These are phyloP conservation scores for Microdochium bolleyi DNA, from an alignment of 2,329 filamentous ascomycete genomes.

Conservation along the genomic window DNA sequence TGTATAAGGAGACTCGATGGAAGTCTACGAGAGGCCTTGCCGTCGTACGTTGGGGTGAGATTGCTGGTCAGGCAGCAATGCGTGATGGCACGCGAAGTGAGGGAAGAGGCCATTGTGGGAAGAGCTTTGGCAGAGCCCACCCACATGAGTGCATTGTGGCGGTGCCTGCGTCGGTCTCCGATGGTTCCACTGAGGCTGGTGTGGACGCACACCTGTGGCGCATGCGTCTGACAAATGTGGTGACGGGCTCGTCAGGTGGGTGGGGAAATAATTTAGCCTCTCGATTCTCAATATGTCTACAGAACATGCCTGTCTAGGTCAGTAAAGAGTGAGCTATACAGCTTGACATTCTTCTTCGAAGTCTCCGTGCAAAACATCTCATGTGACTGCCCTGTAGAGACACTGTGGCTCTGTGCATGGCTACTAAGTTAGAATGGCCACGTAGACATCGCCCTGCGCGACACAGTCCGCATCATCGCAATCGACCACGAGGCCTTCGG, in stretches of 20 bases:
- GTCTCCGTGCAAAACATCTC: neutral
- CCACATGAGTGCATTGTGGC: neutral
- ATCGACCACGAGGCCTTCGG: neutral
- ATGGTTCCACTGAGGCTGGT: neutral
- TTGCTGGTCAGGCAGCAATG: neutral
- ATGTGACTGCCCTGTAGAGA: neutral
- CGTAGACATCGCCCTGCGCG: neutral
- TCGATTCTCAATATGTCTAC: neutral
- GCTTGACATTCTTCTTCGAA: neutral
- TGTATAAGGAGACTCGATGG: neutral
- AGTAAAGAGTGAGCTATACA: neutral
- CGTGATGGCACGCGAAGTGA: neutral
- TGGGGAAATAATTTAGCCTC: neutral
- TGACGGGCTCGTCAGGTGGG: neutral
- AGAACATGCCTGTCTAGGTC: neutral
- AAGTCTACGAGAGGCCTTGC: neutral
- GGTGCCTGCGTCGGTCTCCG: neutral
- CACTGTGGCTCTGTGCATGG: neutral
- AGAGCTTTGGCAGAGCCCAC: neutral
- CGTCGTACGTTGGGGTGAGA: neutral
- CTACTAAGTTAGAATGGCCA: neutral
- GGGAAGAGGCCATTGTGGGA: neutral
- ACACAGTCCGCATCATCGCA: neutral
- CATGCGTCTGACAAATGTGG: neutral
- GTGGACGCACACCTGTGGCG: neutral